These are phyloP conservation scores for Orbilia quercus DNA, from an alignment of 2,329 filamentous ascomycete species.

Conservation along the genomic window DNA sequence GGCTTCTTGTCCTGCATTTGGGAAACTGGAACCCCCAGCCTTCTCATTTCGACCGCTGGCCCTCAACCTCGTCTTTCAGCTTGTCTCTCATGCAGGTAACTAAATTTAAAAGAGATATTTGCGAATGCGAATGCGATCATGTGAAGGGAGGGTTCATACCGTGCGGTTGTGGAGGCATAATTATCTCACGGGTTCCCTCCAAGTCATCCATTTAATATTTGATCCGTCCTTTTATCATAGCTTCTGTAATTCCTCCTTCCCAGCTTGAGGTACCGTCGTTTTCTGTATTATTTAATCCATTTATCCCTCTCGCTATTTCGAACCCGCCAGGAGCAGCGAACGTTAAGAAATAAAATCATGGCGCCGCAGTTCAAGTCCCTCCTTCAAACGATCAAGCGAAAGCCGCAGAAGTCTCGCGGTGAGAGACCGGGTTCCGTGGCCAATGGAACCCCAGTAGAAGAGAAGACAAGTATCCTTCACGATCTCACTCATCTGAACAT, in stretches of 20 bases:
- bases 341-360: slow-evolving; percentile 57
- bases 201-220: too few relatives aligned
- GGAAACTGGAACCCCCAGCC: slow-evolving; percentile 47
- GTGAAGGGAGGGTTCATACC: slow-evolving; percentile 5
- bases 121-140: slow-evolving; percentile 45
- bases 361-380: slow-evolving; percentile 63
- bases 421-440: slow-evolving; percentile 64
- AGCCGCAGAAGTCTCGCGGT: slow-evolving; percentile 66
- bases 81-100: slow-evolving; percentile 21
- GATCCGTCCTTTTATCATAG: slow-evolving; percentile 3
- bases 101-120: slow-evolving; percentile 4
- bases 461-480: slow-evolving; percentile 64
- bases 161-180: slow-evolving; percentile 16
- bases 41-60: slow-evolving; percentile 40
- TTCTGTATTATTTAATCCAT: too few relatives aligned
- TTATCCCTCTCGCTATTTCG: slow-evolving; percentile 24
- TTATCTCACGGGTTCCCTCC: slow-evolving; percentile 48
- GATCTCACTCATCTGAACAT: slow-evolving; percentile 63
- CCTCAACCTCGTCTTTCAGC: slow-evolving; percentile 30
- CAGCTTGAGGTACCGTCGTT: too few relatives aligned
- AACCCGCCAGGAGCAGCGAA: too few relatives aligned
- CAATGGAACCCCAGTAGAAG: slow-evolving; percentile 58
- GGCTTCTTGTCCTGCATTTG: slow-evolving; percentile 47
- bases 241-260: slow-evolving; percentile 16
- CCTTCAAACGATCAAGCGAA: slow-evolving; percentile 65